Base-by-base conservation (phyloP, 2,329 filamentous ascomycete genomes). In the Acrodontium crateriforme region DNA sequence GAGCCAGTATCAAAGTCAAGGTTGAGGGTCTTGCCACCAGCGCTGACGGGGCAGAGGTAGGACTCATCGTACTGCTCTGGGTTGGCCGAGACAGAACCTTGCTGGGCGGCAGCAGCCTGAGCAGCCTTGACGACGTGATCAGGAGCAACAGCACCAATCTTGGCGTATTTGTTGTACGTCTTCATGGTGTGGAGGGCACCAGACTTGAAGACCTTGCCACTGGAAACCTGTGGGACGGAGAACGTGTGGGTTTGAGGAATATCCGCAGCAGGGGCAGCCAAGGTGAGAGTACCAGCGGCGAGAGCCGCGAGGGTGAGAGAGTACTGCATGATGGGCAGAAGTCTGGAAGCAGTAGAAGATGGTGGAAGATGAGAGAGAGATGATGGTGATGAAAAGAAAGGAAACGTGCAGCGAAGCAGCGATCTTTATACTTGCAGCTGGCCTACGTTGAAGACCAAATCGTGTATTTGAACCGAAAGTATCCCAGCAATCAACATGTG, bases 1-100 rank as follows among this genome's bases (percentile, higher is more conserved):
- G 60, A 75, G 40, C 60, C 74, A 7, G 78, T 82, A 38, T 82
- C 78, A 34, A 82, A 63, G 44, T 79, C 73, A 35, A 82, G 47
- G 32, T 71, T 63, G 36, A 79, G 46, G 2, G 55, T 65, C 39
- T 74, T 70, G 46, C 64, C 54, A 25, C 75, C 78, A 35, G 80
- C 57, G 3, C 57, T 61, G 24, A 81, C 67, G 0, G 72, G 67
- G 33, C 45, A 51, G 8, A 56, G 49, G 38, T 56, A 56, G 18
- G 28, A 45, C 8, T 42, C 29, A 29, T 58, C 54, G 25, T 38
- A 41, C 25, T 31, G 19, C 16, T 37, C 39, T 3, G 55, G 54
- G 11, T 42, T 46, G 23, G 54, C 52, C 29, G 49, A 39, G 5
- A 45, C 52, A 27, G 46, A 38, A 17, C 56, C 55, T 5, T 12